Evolutionary conservation across 1,139 yeast species (phyloP).

Genomic region (Yamadazyma sp.): DNA sequence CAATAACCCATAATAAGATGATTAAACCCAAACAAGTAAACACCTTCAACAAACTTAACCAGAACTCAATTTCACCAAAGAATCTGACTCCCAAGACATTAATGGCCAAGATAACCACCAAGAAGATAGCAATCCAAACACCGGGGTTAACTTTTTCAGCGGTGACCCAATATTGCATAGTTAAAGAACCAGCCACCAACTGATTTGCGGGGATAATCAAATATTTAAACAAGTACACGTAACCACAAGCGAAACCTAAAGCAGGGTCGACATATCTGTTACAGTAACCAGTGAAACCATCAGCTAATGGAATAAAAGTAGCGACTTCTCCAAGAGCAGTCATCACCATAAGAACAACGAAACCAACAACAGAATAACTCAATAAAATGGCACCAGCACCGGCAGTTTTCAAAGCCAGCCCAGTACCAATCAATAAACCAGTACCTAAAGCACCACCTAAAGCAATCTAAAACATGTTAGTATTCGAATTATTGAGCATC

Average conservation of each 20-base stretch:
- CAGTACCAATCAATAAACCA: slow-evolving; percentile 71
- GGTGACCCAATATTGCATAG: slow-evolving; percentile 61
- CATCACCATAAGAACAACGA: slow-evolving; percentile 68
- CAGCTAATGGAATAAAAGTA: slow-evolving; percentile 65
- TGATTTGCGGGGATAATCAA: slow-evolving; percentile 67
- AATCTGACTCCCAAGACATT: slow-evolving; percentile 62
- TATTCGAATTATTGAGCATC: too few species aligned
- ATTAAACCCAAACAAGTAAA: slow-evolving; percentile 57
- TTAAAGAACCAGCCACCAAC: slow-evolving; percentile 57
- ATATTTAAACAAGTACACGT: slow-evolving; percentile 57
- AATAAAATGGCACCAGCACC: slow-evolving; percentile 72
- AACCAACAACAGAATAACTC: slow-evolving; percentile 60
- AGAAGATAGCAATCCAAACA: slow-evolving; percentile 57
- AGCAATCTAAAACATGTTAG: slow-evolving; percentile 10
- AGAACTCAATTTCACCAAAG: slow-evolving; percentile 70
- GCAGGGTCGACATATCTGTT: slow-evolving; percentile 68
- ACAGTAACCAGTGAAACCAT: slow-evolving; percentile 72
- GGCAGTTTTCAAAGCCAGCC: slow-evolving; percentile 58
- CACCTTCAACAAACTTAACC: slow-evolving; percentile 62
- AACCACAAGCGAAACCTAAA: slow-evolving; percentile 75
- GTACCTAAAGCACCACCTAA: slow-evolving; percentile 45
- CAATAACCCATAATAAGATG: slow-evolving; percentile 45
- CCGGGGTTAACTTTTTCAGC: slow-evolving; percentile 52
- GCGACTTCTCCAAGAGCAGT: slow-evolving; percentile 75
- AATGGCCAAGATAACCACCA: slow-evolving; percentile 45